phyloP scores from a whole-genome alignment of 1,284 basidiomycete genomes.

The Heterobasidion parviporum region DNA sequence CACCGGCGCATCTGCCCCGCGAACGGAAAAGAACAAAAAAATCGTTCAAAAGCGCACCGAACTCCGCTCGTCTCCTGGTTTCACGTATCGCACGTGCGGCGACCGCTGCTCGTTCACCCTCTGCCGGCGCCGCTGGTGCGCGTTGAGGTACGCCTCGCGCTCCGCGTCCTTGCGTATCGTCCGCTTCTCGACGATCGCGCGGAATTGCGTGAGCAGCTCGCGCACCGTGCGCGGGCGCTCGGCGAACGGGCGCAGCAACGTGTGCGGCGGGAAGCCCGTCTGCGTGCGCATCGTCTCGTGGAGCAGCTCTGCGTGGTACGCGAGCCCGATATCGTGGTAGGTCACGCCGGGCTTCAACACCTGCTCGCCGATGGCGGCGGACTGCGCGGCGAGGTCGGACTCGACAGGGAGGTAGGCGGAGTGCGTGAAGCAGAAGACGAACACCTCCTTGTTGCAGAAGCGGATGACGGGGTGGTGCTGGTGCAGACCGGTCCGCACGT shows the following conservation, averaged over 20 bases:
- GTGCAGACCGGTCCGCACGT: background rate
- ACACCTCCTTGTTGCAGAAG: background rate
- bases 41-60: too few species aligned
- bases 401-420: background rate
- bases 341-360: slow-evolving; percentile 6
- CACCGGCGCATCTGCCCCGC: too few species aligned
- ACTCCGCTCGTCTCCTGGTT: too few species aligned
- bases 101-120: too few species aligned
- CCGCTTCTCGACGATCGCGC: background rate
- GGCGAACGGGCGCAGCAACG: background rate
- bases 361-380: background rate
- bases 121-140: too few species aligned
- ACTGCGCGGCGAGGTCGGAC: background rate
- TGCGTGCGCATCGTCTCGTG: slow-evolving; percentile 3
- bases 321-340: slow-evolving; percentile 6
- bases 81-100: too few species aligned
- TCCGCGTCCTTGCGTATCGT: background rate
- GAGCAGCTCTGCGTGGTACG: slow-evolving; percentile 6
- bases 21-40: too few species aligned
- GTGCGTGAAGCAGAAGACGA: background rate
- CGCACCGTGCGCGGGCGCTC: slow-evolving; percentile 4
- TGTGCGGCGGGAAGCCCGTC: background rate
- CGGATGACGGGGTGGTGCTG: slow-evolving; percentile 1
- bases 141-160: too few species aligned
- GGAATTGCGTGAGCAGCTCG: background rate